phyloP scores from a whole-genome alignment of 2,329 filamentous ascomycete species.

The Drechslerella coelobrocha region DNA sequence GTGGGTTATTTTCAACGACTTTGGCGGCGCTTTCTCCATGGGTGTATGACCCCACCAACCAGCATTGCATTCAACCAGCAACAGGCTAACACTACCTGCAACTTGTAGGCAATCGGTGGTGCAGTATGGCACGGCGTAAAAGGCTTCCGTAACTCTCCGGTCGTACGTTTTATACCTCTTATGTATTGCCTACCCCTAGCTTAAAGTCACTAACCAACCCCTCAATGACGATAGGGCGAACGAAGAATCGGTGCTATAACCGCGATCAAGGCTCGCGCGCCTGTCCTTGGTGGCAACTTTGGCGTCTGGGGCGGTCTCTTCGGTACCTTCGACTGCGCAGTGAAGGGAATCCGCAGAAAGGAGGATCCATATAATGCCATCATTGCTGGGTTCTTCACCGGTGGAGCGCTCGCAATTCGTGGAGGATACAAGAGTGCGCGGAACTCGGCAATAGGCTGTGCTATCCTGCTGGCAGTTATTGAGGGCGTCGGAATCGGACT shows the following conservation, averaged over 20 bases:
- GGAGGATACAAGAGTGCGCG: slow-evolving; percentile 90
- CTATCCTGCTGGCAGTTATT: slow-evolving; percentile 90
- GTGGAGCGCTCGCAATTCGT: slow-evolving; percentile 86
- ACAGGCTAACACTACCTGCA: slow-evolving; percentile 28
- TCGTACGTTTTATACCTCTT: slow-evolving; percentile 40
- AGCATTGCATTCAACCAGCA: neutral
- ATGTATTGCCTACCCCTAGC: too few species aligned
- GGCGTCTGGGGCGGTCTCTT: slow-evolving; percentile 97
- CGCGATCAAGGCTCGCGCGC: slow-evolving; percentile 95
- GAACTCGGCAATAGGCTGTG: slow-evolving; percentile 96
- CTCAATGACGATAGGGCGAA: slow-evolving; percentile 72
- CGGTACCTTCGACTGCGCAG: slow-evolving; percentile 93
- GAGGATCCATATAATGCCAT: slow-evolving; percentile 99
- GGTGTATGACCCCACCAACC: slow-evolving; percentile 69
- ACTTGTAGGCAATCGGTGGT: slow-evolving; percentile 71
- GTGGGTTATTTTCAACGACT: slow-evolving; percentile 95
- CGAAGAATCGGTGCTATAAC: slow-evolving; percentile 93
- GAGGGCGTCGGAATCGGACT: slow-evolving; percentile 75
- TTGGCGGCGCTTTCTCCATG: slow-evolving; percentile 96
- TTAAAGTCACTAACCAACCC: neutral
- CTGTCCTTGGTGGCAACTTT: slow-evolving; percentile 96
- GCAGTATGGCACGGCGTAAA: slow-evolving; percentile 97
- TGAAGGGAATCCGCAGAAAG: slow-evolving; percentile 93
- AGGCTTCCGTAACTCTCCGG: slow-evolving; percentile 82
- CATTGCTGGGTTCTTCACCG: slow-evolving; percentile 95